These are phyloP conservation scores for Apiospora saccharicola DNA, from an alignment of 2,329 filamentous ascomycete species.

Conservation along the genomic window DNA sequence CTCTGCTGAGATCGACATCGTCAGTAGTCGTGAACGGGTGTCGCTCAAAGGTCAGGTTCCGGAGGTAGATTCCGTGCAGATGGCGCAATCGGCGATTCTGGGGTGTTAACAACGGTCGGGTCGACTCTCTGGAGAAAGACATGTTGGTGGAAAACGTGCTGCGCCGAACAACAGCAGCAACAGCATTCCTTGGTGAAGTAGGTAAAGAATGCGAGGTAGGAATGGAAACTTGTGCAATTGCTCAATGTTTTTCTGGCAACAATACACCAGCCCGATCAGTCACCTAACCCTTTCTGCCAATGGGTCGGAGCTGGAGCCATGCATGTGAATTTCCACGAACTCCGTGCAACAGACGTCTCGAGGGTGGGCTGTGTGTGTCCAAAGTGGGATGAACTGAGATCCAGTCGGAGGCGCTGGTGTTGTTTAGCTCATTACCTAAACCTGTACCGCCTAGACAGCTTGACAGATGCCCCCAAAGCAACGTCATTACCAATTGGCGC, in stretches of 20 bases:
- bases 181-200: background rate
- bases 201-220: background rate
- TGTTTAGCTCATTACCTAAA: background rate
- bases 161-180: background rate
- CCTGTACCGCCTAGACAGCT: background rate
- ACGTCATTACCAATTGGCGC: conserved; percentile 11
- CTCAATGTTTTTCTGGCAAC: background rate
- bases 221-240: background rate
- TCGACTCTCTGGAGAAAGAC: conserved; percentile 27
- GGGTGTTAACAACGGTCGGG: conserved; percentile 52
- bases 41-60: conserved; percentile 78
- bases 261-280: background rate
- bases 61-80: conserved; percentile 84
- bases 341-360: background rate
- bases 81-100: conserved; percentile 91
- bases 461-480: background rate
- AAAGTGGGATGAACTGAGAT: conserved; percentile 6
- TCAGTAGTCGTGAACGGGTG: conserved; percentile 71
- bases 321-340: background rate
- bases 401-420: background rate
- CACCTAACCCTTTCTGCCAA: conserved; percentile 5
- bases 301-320: background rate
- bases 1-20: conserved; percentile 79
- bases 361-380: background rate
- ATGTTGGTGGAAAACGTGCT: conserved; percentile 17